Evolutionary conservation across 1,284 basidiomycete species (phyloP).

Genomic region (Fomes fomentarius): DNA sequence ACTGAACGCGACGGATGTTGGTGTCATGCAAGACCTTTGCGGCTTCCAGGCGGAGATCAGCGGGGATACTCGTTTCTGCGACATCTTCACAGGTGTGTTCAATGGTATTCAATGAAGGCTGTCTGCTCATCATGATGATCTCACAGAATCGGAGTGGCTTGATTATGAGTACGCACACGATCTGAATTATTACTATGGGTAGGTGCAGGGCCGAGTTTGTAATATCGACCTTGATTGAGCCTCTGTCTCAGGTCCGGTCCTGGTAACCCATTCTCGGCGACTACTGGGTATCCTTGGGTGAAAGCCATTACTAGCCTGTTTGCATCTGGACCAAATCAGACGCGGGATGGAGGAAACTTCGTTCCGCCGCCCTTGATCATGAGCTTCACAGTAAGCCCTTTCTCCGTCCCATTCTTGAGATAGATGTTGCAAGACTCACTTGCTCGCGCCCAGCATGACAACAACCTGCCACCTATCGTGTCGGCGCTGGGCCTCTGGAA

Average conservation of each 20-base stretch:
- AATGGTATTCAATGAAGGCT: not conserved
- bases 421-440: not conserved
- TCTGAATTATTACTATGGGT: constrained; percentile 53
- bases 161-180: constrained; percentile 57
- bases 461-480: constrained; percentile 45
- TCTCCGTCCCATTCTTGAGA: no score
- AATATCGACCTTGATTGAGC: not conserved
- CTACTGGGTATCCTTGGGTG: constrained; percentile 44
- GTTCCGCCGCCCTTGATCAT: constrained; percentile 43
- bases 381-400: constrained; percentile 42
- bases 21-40: constrained; percentile 47
- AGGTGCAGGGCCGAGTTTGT: constrained; percentile 1
- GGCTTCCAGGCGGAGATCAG: constrained; percentile 42
- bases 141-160: constrained; percentile 56
- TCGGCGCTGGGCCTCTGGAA: constrained; percentile 49
- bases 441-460: constrained; percentile 39
- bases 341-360: constrained; percentile 31
- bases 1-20: constrained; percentile 39
- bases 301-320: constrained; percentile 43
- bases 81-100: constrained; percentile 22
- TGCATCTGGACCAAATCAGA: constrained; percentile 34
- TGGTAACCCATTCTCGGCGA: constrained; percentile 44
- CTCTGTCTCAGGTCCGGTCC: constrained; percentile 39
- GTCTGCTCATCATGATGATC: not conserved
- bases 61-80: constrained; percentile 44